Percentiles rank a stretch among this genome's conserved stretches.
Evolutionary conservation across 106 monocot species (phyloP).

Genomic region (Narthecium ossifragum): DNA sequence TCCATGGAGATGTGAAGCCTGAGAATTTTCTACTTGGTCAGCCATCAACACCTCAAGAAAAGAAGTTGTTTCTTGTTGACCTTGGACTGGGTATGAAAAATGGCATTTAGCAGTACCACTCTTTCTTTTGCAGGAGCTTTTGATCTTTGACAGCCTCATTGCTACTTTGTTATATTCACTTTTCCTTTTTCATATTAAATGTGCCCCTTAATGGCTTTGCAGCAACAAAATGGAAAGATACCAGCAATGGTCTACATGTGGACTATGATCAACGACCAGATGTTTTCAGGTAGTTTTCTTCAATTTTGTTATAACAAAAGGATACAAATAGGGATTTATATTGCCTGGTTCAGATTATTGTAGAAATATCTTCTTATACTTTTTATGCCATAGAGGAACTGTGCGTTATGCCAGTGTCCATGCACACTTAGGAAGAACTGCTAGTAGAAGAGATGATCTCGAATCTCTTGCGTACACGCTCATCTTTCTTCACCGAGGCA

Average conservation of each 20-base stretch:
- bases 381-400: conserved; percentile 48
- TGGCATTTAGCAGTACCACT: background rate
- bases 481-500: conserved; percentile 71
- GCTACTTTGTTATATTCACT: background rate
- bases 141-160: background rate
- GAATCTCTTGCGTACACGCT: conserved; percentile 95
- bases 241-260: conserved; percentile 50
- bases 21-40: conserved; percentile 42
- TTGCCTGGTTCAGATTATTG: background rate
- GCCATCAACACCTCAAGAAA: conserved; percentile 24
- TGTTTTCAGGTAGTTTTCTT: conserved; percentile 50
- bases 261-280: conserved; percentile 88
- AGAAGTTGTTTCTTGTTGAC: conserved; percentile 37
- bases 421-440: conserved; percentile 86
- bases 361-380: background rate
- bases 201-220: conserved; percentile 3
- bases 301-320: conserved; percentile 7
- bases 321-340: background rate
- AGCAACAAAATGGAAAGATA: conserved; percentile 85
- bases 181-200: background rate
- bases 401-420: conserved; percentile 90
- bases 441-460: conserved; percentile 86
- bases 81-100: conserved; percentile 26
- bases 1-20: conserved; percentile 45
- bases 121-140: background rate